Percentiles rank a stretch among this genome's conserved stretches.
phyloP scores from a whole-genome alignment of 306 rosid species.

The Quercus bicolor region DNA sequence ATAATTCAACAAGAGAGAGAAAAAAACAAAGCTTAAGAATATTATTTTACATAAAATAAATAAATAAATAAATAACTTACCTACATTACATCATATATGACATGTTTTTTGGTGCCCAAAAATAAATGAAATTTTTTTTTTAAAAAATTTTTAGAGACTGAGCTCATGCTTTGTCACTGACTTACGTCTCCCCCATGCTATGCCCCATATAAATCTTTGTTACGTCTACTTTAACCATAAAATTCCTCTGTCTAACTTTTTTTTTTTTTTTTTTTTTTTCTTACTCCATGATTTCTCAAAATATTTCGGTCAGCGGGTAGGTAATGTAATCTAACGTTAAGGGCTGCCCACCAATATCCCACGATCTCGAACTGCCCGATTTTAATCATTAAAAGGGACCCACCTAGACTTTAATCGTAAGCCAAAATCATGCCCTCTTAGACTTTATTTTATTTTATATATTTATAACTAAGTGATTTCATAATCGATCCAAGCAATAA shows the following conservation, averaged over 20 bases:
- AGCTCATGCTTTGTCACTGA: constrained; percentile 77
- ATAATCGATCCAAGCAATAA: constrained; percentile 7
- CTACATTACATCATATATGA: not conserved
- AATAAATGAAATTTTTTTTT: no score
- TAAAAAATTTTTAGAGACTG: constrained; percentile 26
- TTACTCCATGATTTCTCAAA: constrained; percentile 33
- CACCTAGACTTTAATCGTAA: constrained; percentile 72
- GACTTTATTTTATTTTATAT: constrained; percentile 38
- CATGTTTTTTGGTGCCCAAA: no score
- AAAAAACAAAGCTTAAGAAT: not conserved
- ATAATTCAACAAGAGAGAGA: not conserved
- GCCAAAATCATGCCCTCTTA: constrained; percentile 72
- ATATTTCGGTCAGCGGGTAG: constrained; percentile 57
- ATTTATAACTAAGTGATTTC: constrained; percentile 6
- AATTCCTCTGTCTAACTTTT: constrained; percentile 34
- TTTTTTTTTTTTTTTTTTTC: not conserved
- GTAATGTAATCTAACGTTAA: constrained; percentile 4
- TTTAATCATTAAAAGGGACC: constrained; percentile 64
- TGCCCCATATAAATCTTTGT: constrained; percentile 48
- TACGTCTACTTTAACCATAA: constrained; percentile 73
- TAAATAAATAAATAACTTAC: not conserved
- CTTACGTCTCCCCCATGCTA: constrained; percentile 47
- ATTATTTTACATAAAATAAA: not conserved
- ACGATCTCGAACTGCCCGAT: constrained; percentile 54
- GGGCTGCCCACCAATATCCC: constrained; percentile 48